phyloP scores from a whole-genome alignment of 768 basidiomycete species.

The Tricholoma bakamatsutake region DNA sequence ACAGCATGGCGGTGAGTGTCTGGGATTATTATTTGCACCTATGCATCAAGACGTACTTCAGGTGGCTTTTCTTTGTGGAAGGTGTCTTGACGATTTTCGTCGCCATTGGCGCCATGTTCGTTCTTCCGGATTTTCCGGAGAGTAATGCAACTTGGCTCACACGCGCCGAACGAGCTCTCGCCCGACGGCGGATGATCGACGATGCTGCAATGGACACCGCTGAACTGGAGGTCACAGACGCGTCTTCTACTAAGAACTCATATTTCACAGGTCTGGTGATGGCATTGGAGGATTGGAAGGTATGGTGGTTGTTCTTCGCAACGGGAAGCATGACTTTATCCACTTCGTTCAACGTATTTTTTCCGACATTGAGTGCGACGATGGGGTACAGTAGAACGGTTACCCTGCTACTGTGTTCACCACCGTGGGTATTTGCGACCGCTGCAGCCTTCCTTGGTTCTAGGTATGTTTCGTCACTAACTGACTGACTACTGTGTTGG shows the following conservation, averaged over 20 bases:
- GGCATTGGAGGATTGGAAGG: conserved; percentile 74
- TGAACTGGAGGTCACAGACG: conserved; percentile 26
- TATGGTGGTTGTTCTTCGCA: conserved; percentile 74
- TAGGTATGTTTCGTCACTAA: conserved; percentile 31
- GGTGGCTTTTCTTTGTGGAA: conserved; percentile 79
- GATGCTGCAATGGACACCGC: conserved; percentile 51
- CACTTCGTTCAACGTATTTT: conserved; percentile 74
- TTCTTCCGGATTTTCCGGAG: conserved; percentile 80
- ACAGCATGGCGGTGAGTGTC: conserved; percentile 66
- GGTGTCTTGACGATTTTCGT: conserved; percentile 56
- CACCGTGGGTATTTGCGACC: conserved; percentile 71
- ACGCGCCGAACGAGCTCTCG: conserved; percentile 52
- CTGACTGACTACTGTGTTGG: background rate
- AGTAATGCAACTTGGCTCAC: conserved; percentile 46
- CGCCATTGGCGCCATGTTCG: conserved; percentile 50
- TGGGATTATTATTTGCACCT: background rate
- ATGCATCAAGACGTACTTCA: conserved; percentile 16
- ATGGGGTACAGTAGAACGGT: conserved; percentile 61
- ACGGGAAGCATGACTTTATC: conserved; percentile 56
- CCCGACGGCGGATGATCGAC: conserved; percentile 60
- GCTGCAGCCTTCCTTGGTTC: conserved; percentile 47
- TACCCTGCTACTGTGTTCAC: conserved; percentile 72
- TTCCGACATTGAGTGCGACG: conserved; percentile 71
- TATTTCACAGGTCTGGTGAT: conserved; percentile 46
- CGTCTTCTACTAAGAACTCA: conserved; percentile 12